These are phyloP conservation scores for Penicillium sp. DNA, from an alignment of 2,329 filamentous ascomycete species.

Conservation along the genomic window DNA sequence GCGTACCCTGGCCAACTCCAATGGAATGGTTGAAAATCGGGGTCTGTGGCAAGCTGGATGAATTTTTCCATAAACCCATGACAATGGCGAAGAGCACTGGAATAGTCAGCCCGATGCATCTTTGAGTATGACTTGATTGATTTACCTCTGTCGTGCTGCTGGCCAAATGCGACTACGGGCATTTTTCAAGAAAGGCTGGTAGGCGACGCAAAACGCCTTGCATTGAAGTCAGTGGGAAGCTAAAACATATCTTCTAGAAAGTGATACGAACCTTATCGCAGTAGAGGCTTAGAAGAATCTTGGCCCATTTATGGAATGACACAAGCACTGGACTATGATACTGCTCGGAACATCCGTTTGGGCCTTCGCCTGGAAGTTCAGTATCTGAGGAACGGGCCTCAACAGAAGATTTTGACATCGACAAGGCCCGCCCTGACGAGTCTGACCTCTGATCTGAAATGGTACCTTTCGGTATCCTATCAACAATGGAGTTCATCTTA, in stretches of 20 bases:
- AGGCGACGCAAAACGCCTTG: slow-evolving; percentile 44
- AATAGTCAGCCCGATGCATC: slow-evolving; percentile 8
- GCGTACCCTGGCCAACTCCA: slow-evolving; percentile 46
- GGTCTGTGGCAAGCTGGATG: slow-evolving; percentile 43
- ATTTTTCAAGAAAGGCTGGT: slow-evolving; percentile 47
- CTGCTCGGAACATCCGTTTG: slow-evolving; percentile 36
- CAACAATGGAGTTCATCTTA: slow-evolving; percentile 40
- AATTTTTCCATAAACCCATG: slow-evolving; percentile 48
- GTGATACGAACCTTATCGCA: slow-evolving; percentile 38
- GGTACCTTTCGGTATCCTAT: slow-evolving; percentile 38
- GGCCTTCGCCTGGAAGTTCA: slow-evolving; percentile 34
- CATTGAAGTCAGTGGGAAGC: not conserved
- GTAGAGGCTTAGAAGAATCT: slow-evolving; percentile 42
- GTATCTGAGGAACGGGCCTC: slow-evolving; percentile 24
- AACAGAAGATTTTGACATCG: slow-evolving; percentile 26
- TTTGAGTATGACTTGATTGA: not conserved
- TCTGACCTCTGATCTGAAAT: slow-evolving; percentile 18
- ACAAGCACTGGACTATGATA: slow-evolving; percentile 42
- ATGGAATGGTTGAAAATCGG: slow-evolving; percentile 45
- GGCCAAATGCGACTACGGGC: slow-evolving; percentile 45
- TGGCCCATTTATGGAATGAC: slow-evolving; percentile 45
- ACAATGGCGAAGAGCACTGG: slow-evolving; percentile 43
- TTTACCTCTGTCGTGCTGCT: slow-evolving; percentile 42
- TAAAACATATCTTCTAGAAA: not conserved
- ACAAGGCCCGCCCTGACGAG: slow-evolving; percentile 20